A percentile compares a stretch with the other conserved stretches of the same genome.
Conservation (phyloP, 2,329 filamentous ascomycete genomes). For the Tolypocladium tropicale region DNA sequence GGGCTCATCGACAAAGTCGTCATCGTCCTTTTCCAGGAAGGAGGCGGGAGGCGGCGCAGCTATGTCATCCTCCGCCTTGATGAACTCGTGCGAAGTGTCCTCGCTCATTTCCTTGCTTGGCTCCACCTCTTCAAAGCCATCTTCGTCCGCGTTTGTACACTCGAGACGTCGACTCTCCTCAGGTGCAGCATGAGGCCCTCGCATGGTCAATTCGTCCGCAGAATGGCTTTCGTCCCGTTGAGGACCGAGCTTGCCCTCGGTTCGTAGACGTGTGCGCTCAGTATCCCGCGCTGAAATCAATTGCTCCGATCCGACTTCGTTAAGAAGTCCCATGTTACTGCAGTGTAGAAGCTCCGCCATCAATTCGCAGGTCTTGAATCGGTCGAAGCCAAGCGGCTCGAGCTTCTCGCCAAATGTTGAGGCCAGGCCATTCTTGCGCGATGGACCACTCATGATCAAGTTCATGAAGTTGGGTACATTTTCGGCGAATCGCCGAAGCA, state of each 20-base stretch:
- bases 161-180: slow-evolving; percentile 63
- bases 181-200: slow-evolving; percentile 34
- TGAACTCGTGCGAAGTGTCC: slow-evolving; percentile 59
- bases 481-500: slow-evolving; percentile 79
- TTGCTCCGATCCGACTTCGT: slow-evolving; percentile 82
- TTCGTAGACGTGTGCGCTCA: slow-evolving; percentile 70
- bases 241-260: slow-evolving; percentile 59
- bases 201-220: slow-evolving; percentile 53
- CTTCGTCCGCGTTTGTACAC: slow-evolving; percentile 73
- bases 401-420: slow-evolving; percentile 88
- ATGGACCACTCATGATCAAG: slow-evolving; percentile 69
- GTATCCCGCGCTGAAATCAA: slow-evolving; percentile 70
- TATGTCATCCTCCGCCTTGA: slow-evolving; percentile 48
- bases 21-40: slow-evolving; percentile 45
- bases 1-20: slow-evolving; percentile 71
- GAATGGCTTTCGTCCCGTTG: slow-evolving; percentile 26
- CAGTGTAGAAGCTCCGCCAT: slow-evolving; percentile 97
- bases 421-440: slow-evolving; percentile 63
- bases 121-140: slow-evolving; percentile 86
- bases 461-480: slow-evolving; percentile 92
- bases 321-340: slow-evolving; percentile 95
- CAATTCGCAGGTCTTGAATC: slow-evolving; percentile 97
- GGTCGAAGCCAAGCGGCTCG: slow-evolving; percentile 89
- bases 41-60: slow-evolving; percentile 15
- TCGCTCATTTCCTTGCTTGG: slow-evolving; percentile 60